Evolutionary conservation across 148 eudicot genomes (phyloP).

Genomic region (Vaccinium corymbosum): DNA sequence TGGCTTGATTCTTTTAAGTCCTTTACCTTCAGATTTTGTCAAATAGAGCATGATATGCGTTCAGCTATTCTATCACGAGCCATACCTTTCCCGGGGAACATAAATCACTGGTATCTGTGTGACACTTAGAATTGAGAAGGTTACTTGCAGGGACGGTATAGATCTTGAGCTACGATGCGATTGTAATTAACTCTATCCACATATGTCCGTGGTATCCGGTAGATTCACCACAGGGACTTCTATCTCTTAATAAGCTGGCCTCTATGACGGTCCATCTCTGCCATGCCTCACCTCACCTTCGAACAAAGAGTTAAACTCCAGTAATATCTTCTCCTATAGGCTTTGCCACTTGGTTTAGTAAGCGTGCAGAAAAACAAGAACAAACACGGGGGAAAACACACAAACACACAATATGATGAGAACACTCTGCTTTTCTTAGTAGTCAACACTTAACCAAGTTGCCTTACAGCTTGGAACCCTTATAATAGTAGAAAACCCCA

Average conservation of each 20-base stretch:
- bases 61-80: background rate
- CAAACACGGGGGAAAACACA: background rate
- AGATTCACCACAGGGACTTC: background rate
- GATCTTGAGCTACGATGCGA: background rate
- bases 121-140: background rate
- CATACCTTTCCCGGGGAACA: background rate
- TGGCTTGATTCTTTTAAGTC: background rate
- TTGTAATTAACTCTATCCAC: background rate
- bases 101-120: background rate
- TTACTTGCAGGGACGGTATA: background rate
- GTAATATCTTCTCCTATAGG: background rate
- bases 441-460: background rate
- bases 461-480: too few relatives aligned
- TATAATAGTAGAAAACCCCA: background rate
- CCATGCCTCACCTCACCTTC: background rate
- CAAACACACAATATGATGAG: background rate
- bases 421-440: background rate
- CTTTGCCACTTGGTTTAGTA: background rate
- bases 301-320: background rate
- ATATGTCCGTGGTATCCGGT: background rate
- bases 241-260: background rate
- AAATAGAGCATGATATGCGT: background rate
- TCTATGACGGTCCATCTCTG: background rate
- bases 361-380: background rate
- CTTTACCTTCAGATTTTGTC: background rate